Evolutionary conservation across 495 filamentous ascomycete genomes (phyloP), one percentile per base, ranked within the genome.

Genomic region (Extremus antarcticus): DNA sequence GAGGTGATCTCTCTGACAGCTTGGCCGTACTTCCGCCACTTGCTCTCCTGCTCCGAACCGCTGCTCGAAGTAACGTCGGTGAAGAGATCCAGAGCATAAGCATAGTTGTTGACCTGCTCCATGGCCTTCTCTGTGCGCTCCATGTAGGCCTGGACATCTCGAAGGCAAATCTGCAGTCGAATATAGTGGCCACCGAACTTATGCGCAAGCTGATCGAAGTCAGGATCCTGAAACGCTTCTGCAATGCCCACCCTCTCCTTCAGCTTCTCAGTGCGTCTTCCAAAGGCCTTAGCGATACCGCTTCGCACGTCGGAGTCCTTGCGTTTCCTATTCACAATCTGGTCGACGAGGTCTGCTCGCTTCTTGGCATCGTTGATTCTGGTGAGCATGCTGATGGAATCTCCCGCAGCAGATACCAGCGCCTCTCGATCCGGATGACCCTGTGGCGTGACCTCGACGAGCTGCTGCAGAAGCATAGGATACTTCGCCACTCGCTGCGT

Each of bases 331-430:
- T 82, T 78, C 39, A 92, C 83, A 58, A 94, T 89, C 67, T 94
- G 84, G 4, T 86, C 88, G 23, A 97, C 84, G 53, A 94, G 78
- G 59, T 95, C 87, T 22, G 87, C 87, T 13, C 91, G 86, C 66
- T 87, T 90, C 69, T 95, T 96, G 59, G 88, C 77, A 56, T 90
- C 87, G 71, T 97, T 94, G 63, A 98, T 95, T 22, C 90, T 83
- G 25, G 84, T 76, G 38, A 86, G 83, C 43, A 90, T 80, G 13
- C 77, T 78, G 20, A 82, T 83, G 50, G 92, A 76, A 47, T 80
- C 76, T 29, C 77, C 71, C 13, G 77, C 70, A 3, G 88, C 87
- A 35, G 70, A 70, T 46, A 81, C 69, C 32, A 97, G 76, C 38
- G 80, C 70, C 10, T 74, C 72, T 47, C 79, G 80, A 67, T 99